These are phyloP conservation scores for Scorias spongiosa DNA, from an alignment of 2,329 filamentous ascomycete species.

Conservation along the genomic window DNA sequence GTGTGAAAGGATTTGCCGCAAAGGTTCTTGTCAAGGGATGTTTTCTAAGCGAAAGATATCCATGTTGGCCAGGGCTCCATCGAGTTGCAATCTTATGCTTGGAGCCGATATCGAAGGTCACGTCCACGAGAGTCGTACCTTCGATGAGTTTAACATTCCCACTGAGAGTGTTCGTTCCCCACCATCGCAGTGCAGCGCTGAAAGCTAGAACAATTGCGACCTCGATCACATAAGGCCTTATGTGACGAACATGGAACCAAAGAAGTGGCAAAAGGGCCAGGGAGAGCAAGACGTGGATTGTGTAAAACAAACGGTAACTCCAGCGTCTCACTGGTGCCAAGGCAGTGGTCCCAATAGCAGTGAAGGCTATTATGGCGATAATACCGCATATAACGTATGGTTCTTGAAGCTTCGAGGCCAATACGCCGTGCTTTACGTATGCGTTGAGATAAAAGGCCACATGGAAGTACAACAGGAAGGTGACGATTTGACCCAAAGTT, in stretches of 20 bases:
- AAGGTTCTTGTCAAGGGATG: constrained; percentile 12
- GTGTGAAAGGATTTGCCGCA: constrained; percentile 32
- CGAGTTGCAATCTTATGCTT: constrained; percentile 7
- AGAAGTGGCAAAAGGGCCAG: constrained; percentile 32
- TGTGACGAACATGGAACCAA: constrained; percentile 41
- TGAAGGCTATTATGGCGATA: constrained; percentile 29
- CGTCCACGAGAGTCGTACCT: constrained; percentile 26
- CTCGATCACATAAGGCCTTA: constrained; percentile 39
- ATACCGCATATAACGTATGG: constrained; percentile 44
- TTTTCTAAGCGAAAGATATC: constrained; percentile 24
- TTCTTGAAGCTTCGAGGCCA: constrained; percentile 39
- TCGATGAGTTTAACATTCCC: constrained; percentile 26
- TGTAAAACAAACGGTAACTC: constrained; percentile 41
- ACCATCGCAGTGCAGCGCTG: constrained; percentile 25
- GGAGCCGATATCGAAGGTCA: constrained; percentile 16
- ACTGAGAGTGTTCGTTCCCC: constrained; percentile 20
- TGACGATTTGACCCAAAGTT: constrained; percentile 40
- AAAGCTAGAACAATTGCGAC: constrained; percentile 30
- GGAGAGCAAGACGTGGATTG: constrained; percentile 38
- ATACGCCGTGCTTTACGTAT: constrained; percentile 35
- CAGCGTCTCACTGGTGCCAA: constrained; percentile 30
- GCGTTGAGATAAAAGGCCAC: constrained; percentile 41
- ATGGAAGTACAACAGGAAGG: constrained; percentile 36
- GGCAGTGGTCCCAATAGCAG: constrained; percentile 33
- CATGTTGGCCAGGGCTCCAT: constrained; percentile 32